Conservation (phyloP, 148 eudicot species). For the Rhododendron ovatum region DNA sequence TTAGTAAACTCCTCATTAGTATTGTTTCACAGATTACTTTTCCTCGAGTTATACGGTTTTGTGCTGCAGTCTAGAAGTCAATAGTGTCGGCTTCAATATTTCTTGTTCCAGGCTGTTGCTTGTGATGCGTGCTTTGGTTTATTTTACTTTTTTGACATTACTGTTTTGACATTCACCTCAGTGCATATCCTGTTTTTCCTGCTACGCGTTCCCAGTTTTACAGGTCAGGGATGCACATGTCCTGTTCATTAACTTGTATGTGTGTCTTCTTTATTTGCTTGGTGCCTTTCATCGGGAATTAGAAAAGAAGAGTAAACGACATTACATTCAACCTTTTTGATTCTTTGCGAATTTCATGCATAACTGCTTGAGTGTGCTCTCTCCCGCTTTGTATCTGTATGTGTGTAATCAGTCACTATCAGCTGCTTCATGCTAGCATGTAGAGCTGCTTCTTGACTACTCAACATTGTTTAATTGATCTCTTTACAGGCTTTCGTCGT, state of each 20-base stretch:
- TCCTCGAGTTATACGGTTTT: background rate
- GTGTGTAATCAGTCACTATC: background rate
- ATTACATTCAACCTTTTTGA: background rate
- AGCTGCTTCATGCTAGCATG: background rate
- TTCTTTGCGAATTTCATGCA: background rate
- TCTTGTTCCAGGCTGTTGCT: background rate
- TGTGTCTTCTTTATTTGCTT: background rate
- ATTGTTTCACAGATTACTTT: background rate
- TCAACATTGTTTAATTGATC: background rate
- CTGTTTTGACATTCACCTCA: background rate
- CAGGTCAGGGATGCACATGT: background rate
- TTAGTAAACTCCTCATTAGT: background rate
- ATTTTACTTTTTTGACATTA: background rate
- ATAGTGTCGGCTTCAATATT: background rate
- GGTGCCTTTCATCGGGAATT: background rate
- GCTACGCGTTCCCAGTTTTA: background rate
- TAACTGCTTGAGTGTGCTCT: background rate
- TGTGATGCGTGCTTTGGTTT: background rate
- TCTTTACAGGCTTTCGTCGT: background rate
- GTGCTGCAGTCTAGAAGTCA: conserved; percentile 8
- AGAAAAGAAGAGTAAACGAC: background rate
- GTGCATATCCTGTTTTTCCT: background rate
- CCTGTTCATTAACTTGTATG: background rate
- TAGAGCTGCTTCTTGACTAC: background rate
- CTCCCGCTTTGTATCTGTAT: background rate